A percentile compares a stretch with the other conserved stretches of the same genome.
phyloP scores from a whole-genome alignment of 2,329 filamentous ascomycete species.

The Fusarium sarcochroum region DNA sequence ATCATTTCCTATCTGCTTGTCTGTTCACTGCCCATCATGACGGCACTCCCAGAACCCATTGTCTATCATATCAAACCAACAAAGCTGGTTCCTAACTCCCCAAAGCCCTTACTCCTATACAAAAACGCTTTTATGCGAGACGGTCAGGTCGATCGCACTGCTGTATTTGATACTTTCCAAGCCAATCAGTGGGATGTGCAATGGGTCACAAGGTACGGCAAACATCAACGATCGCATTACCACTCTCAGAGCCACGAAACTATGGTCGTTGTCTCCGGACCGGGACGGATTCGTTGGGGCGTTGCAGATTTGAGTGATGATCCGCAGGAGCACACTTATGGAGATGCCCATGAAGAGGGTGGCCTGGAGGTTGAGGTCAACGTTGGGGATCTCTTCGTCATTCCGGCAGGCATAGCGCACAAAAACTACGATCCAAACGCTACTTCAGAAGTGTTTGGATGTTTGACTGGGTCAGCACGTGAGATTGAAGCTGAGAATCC shows the following conservation, averaged over 20 bases:
- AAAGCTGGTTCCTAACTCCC: constrained; percentile 21
- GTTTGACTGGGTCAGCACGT: constrained; percentile 21
- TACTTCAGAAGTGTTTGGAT: neutral
- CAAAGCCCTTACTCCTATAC: constrained; percentile 19
- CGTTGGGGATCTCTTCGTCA: constrained; percentile 20
- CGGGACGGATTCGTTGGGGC: constrained; percentile 18
- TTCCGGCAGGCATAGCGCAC: constrained; percentile 21
- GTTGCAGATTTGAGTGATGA: constrained; percentile 21
- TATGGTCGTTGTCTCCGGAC: constrained; percentile 18
- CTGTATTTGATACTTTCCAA: constrained; percentile 10
- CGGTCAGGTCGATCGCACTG: constrained; percentile 16
- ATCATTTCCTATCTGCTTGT: no score
- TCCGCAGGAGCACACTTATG: constrained; percentile 15
- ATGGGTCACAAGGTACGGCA: constrained; percentile 19
- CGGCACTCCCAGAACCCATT: constrained; percentile 6
- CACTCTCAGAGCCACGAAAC: constrained; percentile 18
- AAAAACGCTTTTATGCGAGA: constrained; percentile 13
- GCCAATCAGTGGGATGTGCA: constrained; percentile 19
- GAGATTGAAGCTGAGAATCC: neutral
- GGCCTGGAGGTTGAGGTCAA: constrained; percentile 18
- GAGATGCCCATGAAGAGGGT: constrained; percentile 7
- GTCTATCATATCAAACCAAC: constrained; percentile 19
- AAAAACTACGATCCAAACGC: constrained; percentile 14
- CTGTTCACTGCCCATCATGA: neutral
- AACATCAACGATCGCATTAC: constrained; percentile 21